phyloP scores from a whole-genome alignment of 2,329 filamentous ascomycete genomes.

The Leptodontidium sp. region DNA sequence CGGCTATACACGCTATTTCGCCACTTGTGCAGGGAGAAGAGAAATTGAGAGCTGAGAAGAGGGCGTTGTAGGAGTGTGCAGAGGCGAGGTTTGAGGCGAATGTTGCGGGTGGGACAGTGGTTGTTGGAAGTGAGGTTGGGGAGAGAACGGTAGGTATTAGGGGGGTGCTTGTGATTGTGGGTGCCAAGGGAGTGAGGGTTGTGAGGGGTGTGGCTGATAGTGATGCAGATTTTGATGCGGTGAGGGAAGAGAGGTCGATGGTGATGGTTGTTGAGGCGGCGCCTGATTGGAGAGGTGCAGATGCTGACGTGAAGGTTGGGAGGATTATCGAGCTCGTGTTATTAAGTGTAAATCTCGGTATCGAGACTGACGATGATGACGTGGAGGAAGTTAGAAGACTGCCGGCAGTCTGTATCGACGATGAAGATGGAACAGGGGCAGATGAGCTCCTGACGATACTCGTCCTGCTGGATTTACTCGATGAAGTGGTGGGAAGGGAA shows the following conservation, averaged over 20 bases:
- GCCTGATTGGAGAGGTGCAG: slow-evolving; percentile 21
- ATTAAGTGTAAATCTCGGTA: slow-evolving; percentile 39
- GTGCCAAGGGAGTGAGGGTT: slow-evolving; percentile 16
- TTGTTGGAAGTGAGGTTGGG: slow-evolving; percentile 30
- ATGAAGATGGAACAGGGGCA: background rate
- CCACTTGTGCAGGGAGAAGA: slow-evolving; percentile 56
- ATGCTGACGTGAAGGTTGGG: slow-evolving; percentile 24
- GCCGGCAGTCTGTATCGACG: slow-evolving; percentile 5
- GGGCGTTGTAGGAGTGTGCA: slow-evolving; percentile 41
- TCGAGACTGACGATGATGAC: slow-evolving; percentile 20
- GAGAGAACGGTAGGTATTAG: slow-evolving; percentile 32
- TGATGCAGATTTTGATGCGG: slow-evolving; percentile 13
- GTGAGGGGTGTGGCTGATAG: background rate
- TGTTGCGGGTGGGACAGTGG: slow-evolving; percentile 34
- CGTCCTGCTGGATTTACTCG: background rate
- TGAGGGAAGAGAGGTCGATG: slow-evolving; percentile 24
- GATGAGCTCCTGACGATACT: background rate
- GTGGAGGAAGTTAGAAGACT: slow-evolving; percentile 13
- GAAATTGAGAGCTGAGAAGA: slow-evolving; percentile 45
- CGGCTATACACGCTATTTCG: slow-evolving; percentile 62
- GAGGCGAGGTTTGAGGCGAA: slow-evolving; percentile 45
- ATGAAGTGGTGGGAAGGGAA: background rate
- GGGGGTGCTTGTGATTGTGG: slow-evolving; percentile 28
- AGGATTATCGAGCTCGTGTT: slow-evolving; percentile 35
- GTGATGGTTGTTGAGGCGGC: slow-evolving; percentile 25